Percentiles rank a stretch among this genome's conserved stretches.
Conservation (phyloP, 306 rosid species). For the Styphnolobium japonicum region DNA sequence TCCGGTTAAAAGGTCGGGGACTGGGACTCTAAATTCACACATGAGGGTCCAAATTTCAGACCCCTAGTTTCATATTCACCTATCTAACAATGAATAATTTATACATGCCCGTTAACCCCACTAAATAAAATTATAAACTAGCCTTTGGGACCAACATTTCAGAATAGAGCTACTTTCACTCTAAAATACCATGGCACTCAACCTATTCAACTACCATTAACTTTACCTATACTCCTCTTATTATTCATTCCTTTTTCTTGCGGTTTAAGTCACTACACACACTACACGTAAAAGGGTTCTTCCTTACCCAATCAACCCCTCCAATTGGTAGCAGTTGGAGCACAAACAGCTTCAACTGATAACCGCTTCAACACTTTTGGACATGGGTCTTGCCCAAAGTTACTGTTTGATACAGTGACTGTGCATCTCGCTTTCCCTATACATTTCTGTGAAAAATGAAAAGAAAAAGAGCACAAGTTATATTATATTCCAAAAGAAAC, state of each 20-base stretch:
- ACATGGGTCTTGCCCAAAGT: conserved; percentile 68
- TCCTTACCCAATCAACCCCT: conserved; percentile 39
- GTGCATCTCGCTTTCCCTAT: conserved; percentile 52
- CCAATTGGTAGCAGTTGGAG: conserved; percentile 37
- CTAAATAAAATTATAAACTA: conserved; percentile 35
- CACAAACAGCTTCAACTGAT: conserved; percentile 69
- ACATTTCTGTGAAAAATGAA: conserved; percentile 47
- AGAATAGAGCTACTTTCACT: conserved; percentile 14
- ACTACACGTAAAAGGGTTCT: neutral
- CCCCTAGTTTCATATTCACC: conserved; percentile 50
- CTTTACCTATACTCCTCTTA: conserved; percentile 28
- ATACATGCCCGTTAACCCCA: conserved; percentile 15
- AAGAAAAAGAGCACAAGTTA: neutral
- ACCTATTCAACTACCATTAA: conserved; percentile 27
- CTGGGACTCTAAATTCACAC: conserved; percentile 49
- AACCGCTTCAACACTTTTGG: conserved; percentile 51
- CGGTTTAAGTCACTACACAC: conserved; percentile 41
- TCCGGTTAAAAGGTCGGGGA: conserved; percentile 80
- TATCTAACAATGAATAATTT: conserved; percentile 33
- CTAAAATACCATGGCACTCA: conserved; percentile 27
- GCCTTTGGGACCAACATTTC: conserved; percentile 38
- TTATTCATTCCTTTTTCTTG: conserved; percentile 35
- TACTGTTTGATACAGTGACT: conserved; percentile 45
- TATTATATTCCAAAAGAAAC: neutral
- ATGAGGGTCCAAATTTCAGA: conserved; percentile 54